phyloP scores from a whole-genome alignment of 2,329 filamentous ascomycete species.

The Xylariomycetidae sp. region DNA sequence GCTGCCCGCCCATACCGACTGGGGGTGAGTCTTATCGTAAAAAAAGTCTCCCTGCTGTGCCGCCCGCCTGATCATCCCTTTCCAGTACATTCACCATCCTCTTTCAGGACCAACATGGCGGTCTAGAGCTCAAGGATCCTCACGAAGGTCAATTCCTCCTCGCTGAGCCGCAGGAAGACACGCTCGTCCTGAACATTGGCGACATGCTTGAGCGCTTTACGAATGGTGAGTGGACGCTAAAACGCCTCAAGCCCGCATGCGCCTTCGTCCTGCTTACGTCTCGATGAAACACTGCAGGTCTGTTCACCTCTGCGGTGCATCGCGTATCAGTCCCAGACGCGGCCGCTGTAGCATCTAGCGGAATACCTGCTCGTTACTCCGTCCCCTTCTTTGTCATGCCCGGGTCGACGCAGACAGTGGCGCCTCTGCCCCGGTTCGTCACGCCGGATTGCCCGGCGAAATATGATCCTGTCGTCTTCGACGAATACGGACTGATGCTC shows the following conservation, averaged over 20 bases:
- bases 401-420: conserved; percentile 11
- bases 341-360: conserved; percentile 7
- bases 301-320: conserved; percentile 16
- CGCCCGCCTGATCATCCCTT: neutral
- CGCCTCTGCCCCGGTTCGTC: conserved; percentile 14
- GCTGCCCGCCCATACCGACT: conserved; percentile 49
- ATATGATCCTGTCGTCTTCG: conserved; percentile 17
- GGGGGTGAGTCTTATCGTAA: conserved; percentile 28
- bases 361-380: conserved; percentile 17
- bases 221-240: conserved; percentile 14
- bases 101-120: conserved; percentile 48
- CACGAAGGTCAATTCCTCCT: conserved; percentile 7
- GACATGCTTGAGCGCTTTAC: conserved; percentile 20
- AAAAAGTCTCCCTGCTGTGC: neutral
- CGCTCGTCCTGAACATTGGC: conserved; percentile 16
- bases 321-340: conserved; percentile 13
- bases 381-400: conserved; percentile 16
- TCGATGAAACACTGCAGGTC: conserved; percentile 12
- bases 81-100: conserved; percentile 42
- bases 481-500: conserved; percentile 13
- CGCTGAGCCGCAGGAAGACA: conserved; percentile 13
- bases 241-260: neutral
- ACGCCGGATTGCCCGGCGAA: conserved; percentile 12
- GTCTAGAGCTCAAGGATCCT: conserved; percentile 44
- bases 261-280: too few relatives aligned